A percentile compares a stretch with the other conserved stretches of the same genome.
Evolutionary conservation across 2,329 filamentous ascomycete genomes (phyloP).

Genomic region (Colletotrichum horii): DNA sequence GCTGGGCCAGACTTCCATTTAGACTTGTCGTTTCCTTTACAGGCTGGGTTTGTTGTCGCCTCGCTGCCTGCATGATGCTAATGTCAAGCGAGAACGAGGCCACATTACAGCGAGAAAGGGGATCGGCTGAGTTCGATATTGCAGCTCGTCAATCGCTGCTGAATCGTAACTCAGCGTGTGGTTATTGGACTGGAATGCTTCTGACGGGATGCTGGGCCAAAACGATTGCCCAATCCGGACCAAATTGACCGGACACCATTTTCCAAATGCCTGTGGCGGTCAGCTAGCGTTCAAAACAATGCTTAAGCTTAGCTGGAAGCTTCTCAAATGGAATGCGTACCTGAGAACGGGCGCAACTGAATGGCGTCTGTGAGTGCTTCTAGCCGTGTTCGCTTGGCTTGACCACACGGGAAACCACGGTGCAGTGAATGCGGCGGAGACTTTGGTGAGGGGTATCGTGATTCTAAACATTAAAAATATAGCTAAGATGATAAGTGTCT

Average conservation of each 20-base stretch:
- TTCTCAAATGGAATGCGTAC: neutral
- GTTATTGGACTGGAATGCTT: neutral
- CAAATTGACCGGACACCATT: neutral
- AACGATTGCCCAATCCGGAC: neutral
- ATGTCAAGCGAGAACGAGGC: neutral
- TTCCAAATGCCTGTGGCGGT: neutral
- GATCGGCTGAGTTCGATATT: neutral
- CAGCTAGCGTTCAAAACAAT: neutral
- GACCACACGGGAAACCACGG: accelerated
- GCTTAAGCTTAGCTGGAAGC: neutral
- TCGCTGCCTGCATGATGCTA: neutral
- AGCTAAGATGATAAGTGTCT: neutral
- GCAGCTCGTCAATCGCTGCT: neutral
- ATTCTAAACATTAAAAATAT: neutral
- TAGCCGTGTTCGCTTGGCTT: neutral
- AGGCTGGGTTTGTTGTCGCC: neutral
- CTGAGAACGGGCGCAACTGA: neutral
- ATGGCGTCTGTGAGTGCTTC: neutral
- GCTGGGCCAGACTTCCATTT: neutral
- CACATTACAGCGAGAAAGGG: neutral
- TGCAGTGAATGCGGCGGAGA: neutral
- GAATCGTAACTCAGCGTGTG: neutral
- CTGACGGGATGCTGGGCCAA: neutral
- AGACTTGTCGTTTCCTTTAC: neutral
- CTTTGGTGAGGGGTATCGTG: neutral